A percentile compares a stretch with the other conserved stretches of the same genome.
phyloP scores from a whole-genome alignment of 1,139 yeast genomes.

The Yamadazyma mexicana region DNA sequence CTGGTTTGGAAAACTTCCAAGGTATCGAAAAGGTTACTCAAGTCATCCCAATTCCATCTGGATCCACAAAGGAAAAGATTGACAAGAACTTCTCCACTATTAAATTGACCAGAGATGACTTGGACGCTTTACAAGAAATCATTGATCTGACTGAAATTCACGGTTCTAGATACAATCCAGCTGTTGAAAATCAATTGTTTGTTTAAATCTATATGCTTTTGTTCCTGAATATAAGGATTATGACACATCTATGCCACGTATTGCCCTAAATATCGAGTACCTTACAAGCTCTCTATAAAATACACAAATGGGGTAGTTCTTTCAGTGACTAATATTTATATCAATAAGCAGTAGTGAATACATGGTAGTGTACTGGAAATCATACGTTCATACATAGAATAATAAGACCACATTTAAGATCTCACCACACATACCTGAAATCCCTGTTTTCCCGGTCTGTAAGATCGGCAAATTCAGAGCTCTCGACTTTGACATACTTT shows the following conservation, averaged over 20 bases:
- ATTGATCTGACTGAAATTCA: slow-evolving; percentile 1
- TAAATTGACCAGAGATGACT: slow-evolving; percentile 8
- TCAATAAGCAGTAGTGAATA: too few species aligned
- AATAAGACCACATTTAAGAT: too few species aligned
- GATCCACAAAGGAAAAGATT: slow-evolving; percentile 58
- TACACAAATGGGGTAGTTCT: too few species aligned
- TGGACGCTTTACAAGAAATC: slow-evolving; percentile 8
- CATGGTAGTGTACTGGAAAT: too few species aligned
- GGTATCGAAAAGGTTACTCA: slow-evolving; percentile 48
- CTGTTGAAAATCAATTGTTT: slow-evolving; percentile 1
- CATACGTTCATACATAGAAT: too few species aligned
- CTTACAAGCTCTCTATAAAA: too few species aligned
- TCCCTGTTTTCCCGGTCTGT: slow-evolving; percentile 67
- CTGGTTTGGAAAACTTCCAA: slow-evolving; percentile 12
- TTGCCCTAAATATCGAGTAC: too few species aligned
- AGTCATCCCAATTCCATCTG: slow-evolving; percentile 78
- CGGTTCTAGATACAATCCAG: slow-evolving; percentile 6
- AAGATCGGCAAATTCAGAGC: slow-evolving; percentile 58
- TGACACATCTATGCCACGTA: too few species aligned
- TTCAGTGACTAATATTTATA: too few species aligned
- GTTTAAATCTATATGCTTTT: too few species aligned
- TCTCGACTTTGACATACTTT: slow-evolving; percentile 18
- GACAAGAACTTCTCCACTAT: slow-evolving; percentile 47
- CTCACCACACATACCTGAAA: slow-evolving; percentile 44
- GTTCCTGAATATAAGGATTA: too few species aligned